Conservation (phyloP, 345 rosid genomes). For the Hibiscus tridactylites region DNA sequence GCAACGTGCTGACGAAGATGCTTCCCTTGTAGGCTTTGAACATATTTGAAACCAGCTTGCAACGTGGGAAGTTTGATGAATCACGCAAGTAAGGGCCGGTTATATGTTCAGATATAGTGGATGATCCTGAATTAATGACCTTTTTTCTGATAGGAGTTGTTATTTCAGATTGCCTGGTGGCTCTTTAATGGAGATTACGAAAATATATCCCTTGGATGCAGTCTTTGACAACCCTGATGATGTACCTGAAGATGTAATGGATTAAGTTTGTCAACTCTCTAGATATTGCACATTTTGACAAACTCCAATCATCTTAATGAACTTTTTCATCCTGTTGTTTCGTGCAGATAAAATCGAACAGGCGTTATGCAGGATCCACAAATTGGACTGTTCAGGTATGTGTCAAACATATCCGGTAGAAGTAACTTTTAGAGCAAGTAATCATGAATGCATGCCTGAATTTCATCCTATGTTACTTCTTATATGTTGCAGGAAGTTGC, state of each 20-base stretch:
- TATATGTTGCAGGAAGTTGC: slow-evolving; percentile 64
- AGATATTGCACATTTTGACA: not conserved
- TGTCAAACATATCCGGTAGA: not conserved
- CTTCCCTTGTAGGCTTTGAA: slow-evolving; percentile 41
- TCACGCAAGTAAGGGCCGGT: slow-evolving; percentile 41
- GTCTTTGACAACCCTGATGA: slow-evolving; percentile 76
- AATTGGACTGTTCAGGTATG: slow-evolving; percentile 93
- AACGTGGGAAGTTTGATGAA: slow-evolving; percentile 51
- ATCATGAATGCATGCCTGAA: not conserved
- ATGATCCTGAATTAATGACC: not conserved
- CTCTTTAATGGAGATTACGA: slow-evolving; percentile 82
- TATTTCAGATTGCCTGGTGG: slow-evolving; percentile 29
- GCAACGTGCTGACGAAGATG: not conserved
- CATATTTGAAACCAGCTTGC: slow-evolving; percentile 49
- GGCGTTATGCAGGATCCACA: slow-evolving; percentile 75
- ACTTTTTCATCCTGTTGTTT: slow-evolving; percentile 5
- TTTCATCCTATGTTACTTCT: slow-evolving; percentile 10
- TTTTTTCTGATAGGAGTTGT: not conserved
- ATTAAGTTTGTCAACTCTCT: slow-evolving; percentile 6
- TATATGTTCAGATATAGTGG: not conserved
- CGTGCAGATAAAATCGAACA: slow-evolving; percentile 72
- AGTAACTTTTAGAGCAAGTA: not conserved
- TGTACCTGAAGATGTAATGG: slow-evolving; percentile 86
- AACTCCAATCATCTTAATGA: not conserved
- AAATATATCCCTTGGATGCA: slow-evolving; percentile 88